Conservation (phyloP, 352 stramenopile species). For the Phytopythium litorale region DNA sequence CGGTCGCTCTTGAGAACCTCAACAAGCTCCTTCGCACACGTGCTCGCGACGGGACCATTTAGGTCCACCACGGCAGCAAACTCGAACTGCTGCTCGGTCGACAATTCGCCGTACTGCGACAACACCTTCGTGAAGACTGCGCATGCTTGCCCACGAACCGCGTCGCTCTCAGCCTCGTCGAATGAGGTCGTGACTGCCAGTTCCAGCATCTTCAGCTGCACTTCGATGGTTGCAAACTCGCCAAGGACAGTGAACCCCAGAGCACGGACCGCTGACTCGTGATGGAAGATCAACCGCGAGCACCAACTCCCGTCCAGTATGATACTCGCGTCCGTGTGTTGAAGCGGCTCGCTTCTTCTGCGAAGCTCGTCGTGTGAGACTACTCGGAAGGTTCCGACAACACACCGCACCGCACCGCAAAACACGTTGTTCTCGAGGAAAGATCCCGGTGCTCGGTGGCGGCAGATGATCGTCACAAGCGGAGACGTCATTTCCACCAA, state of each 20-base stretch:
- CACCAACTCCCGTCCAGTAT: slow-evolving; percentile 45
- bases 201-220: slow-evolving; percentile 27
- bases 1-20: slow-evolving; percentile 26
- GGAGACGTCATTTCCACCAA: slow-evolving; percentile 34
- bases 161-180: slow-evolving; percentile 50
- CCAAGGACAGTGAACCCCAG: slow-evolving; percentile 37
- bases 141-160: slow-evolving; percentile 44
- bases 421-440: slow-evolving; percentile 46
- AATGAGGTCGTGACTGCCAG: slow-evolving; percentile 43
- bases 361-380: slow-evolving; percentile 22
- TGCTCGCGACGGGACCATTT: neutral
- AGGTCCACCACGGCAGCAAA: neutral
- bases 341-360: slow-evolving; percentile 12
- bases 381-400: slow-evolving; percentile 24
- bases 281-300: slow-evolving; percentile 57
- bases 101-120: slow-evolving; percentile 15
- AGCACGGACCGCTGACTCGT: slow-evolving; percentile 37
- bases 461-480: slow-evolving; percentile 40
- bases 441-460: slow-evolving; percentile 49
- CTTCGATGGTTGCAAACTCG: slow-evolving; percentile 4
- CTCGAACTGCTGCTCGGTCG: neutral
- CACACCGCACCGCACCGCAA: slow-evolving; percentile 28
- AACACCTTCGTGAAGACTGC: slow-evolving; percentile 24
- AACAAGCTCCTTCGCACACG: neutral
- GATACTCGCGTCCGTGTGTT: slow-evolving; percentile 31